Evolutionary conservation across 305 asterid genomes (phyloP).

Genomic region (Plantago lanceolata): DNA sequence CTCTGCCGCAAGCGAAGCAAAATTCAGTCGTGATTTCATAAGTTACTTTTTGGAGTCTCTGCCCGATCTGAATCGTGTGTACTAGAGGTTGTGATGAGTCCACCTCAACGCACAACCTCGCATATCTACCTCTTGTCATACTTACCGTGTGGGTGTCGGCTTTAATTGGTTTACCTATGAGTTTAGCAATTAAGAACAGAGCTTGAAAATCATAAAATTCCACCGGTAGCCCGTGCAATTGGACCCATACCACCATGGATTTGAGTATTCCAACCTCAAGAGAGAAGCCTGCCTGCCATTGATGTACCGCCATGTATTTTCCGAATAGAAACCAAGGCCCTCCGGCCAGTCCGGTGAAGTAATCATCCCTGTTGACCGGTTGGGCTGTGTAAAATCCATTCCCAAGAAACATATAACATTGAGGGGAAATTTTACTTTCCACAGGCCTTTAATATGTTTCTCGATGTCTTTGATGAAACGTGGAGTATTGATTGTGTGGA

Average conservation of each 20-base stretch:
- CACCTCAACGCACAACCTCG: neutral
- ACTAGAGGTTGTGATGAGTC: too few relatives aligned
- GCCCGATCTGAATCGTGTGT: too few relatives aligned
- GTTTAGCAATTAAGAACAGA: neutral
- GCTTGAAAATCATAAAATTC: neutral
- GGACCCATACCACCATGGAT: neutral
- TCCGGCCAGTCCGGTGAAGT: neutral
- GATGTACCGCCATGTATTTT: neutral
- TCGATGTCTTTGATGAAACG: too few relatives aligned
- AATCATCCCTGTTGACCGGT: neutral
- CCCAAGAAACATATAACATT: neutral
- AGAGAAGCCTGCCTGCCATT: neutral
- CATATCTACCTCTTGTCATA: neutral
- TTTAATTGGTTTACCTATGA: neutral
- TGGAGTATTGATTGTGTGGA: too few relatives aligned
- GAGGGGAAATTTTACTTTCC: too few relatives aligned
- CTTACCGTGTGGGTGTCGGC: neutral
- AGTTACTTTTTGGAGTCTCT: too few relatives aligned
- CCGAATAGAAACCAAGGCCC: neutral
- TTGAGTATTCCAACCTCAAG: neutral
- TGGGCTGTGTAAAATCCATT: neutral
- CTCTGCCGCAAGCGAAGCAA: too few relatives aligned
- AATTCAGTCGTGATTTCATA: too few relatives aligned
- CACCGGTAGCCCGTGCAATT: neutral
- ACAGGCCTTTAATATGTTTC: too few relatives aligned